A percentile compares a stretch with the other conserved stretches of the same genome.
These are phyloP conservation scores for Butyriboletus appendiculatus DNA, from an alignment of 1,284 basidiomycete species.

Conservation along the genomic window DNA sequence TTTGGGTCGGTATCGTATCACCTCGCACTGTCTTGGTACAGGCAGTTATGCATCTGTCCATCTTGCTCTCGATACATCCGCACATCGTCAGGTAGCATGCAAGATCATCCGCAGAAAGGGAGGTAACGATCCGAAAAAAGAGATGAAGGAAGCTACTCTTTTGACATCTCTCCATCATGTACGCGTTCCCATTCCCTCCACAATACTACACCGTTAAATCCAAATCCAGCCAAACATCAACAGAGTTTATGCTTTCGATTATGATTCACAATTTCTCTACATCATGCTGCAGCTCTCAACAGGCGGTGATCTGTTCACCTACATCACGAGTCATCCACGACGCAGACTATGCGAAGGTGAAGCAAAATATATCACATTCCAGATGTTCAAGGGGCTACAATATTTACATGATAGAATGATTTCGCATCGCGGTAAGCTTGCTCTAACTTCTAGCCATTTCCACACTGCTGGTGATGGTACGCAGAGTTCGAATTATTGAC, in stretches of 20 bases:
- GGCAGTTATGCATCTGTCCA: slow-evolving; percentile 84
- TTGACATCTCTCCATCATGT: slow-evolving; percentile 72
- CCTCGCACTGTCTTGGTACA: slow-evolving; percentile 72
- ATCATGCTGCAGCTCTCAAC: slow-evolving; percentile 85
- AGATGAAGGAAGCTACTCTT: slow-evolving; percentile 77
- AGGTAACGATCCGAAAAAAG: slow-evolving; percentile 55
- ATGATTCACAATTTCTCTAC: slow-evolving; percentile 68
- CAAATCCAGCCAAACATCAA: slow-evolving; percentile 75
- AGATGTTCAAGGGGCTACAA: slow-evolving; percentile 69
- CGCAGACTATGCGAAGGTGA: slow-evolving; percentile 72
- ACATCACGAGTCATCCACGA: slow-evolving; percentile 63
- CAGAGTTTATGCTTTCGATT: slow-evolving; percentile 67
- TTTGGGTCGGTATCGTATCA: slow-evolving; percentile 66
- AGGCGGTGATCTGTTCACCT: slow-evolving; percentile 86
- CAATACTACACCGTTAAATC: background rate
- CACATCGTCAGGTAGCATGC: slow-evolving; percentile 75
- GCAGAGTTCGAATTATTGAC: slow-evolving; percentile 1
- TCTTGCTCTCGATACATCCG: slow-evolving; percentile 65
- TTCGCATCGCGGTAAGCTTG: slow-evolving; percentile 71
- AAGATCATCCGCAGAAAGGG: slow-evolving; percentile 72
- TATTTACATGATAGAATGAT: slow-evolving; percentile 77
- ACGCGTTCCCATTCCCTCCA: slow-evolving; percentile 20
- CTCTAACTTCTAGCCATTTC: background rate
- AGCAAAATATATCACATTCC: slow-evolving; percentile 82
- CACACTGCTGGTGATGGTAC: background rate